Evolutionary conservation across 129 eudicot genomes (phyloP), one percentile per base, ranked within the genome.

Genomic region (Daucus carota): DNA sequence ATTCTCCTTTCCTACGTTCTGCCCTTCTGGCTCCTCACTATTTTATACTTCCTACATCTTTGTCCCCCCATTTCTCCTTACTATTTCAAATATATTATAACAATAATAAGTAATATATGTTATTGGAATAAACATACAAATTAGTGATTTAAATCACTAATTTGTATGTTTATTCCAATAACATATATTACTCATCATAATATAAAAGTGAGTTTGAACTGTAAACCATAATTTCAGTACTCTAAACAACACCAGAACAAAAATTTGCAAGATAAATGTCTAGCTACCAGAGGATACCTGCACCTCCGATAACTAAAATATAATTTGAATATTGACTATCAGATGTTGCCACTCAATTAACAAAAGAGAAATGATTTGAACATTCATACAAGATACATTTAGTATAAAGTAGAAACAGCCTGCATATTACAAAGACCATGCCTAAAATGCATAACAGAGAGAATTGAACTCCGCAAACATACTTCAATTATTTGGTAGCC

Each of bases 401-500:
- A 72, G 54, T 72, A 72, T 6, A 72, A 72, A 72, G 54, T 72
- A 72, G 7, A 72, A 72, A 72, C 57, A 44, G 59, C 34, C 60
- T 28, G 60, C 60, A 29, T 29, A 45, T 44, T 12, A 48, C 44
- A 18, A 17, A n/a, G 44, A 73, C 44, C 76, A 31, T 48, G 43
- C 62, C 76, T 34, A 16, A 31, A 46, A 6, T 31, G 43, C 42
- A 31, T 29, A 45, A 45, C 36, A 44, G 26, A 44, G 63, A 32
- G 12, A 62, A 62, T 26, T 28, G 0, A 1, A 26, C 59, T 72
- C 1, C 16, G n/a, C n/a, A 72, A 20, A 36, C 54, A 52, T 6
- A 6, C 22, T 14, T 13, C 1, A 18, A 40, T 78, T 82, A 92
- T 81, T 90, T 92, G 62, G 98, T 92, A 43, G 95, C 98, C 85